Evolutionary conservation across 495 filamentous ascomycete genomes (phyloP), one percentile per base, ranked within the genome.

Genomic region (Geopyxis carbonaria): DNA sequence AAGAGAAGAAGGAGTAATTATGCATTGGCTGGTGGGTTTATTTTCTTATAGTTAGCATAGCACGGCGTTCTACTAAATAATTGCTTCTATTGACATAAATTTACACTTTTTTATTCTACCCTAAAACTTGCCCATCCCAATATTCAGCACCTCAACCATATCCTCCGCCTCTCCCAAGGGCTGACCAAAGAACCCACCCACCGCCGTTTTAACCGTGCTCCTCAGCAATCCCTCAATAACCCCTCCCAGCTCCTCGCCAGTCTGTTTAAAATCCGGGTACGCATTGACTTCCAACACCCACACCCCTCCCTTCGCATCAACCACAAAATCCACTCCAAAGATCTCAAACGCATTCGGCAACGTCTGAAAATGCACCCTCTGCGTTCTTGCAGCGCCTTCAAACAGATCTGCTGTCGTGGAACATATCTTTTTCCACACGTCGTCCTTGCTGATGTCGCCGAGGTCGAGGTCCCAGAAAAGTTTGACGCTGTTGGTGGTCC

Each of bases 201-300:
- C 73, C 20, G 65, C 81, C 45, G 68, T 59, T 37, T 70, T 64
- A 10, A 92, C 67, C 15, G 78, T 75, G 31, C 67, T 78, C 49
- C 72, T 68, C 65, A 86, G 85, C 40, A 97, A 61, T 21, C 76
- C 78, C 3, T 61, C 65, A 9, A 97, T 74, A 38, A 94, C 58
- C 4, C 62, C 68, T 49, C 63, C 74, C 42, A 82, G 57, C 34
- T 75, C 70, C 8, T 70, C 73, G 2, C 89, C 87, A 9, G 83
- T 93, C 69, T 94, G 87, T 51, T 59, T 71, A 51, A 94, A 94
- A 59, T 97, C 89, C 31, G 89, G 89, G 58, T 86, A 97, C 0
- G 87, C 79, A 61, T 97, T 97, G n/a, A 92, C 69, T 64, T 97
- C 89, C 36, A 97, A 57, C 51, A 95, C 58, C 67, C 70, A 93